Evolutionary conservation across 2,329 filamentous ascomycete species (phyloP).

Genomic region (Nemania sp.): DNA sequence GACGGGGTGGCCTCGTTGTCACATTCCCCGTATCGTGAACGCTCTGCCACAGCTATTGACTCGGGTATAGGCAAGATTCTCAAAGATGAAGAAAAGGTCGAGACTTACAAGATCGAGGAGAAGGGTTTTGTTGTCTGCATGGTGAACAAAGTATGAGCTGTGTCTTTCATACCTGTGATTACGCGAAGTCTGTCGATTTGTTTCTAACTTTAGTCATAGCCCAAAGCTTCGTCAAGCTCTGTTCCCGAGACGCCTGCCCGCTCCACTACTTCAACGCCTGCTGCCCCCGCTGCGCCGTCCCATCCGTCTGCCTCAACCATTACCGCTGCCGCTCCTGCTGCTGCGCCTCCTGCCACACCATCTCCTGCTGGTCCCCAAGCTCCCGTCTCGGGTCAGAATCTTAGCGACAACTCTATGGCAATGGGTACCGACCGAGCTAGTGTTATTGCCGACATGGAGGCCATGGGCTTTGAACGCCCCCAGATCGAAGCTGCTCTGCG

Average conservation of each 20-base stretch:
- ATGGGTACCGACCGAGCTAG: conserved; percentile 82
- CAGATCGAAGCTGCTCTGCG: conserved; percentile 95
- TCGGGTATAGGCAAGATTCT: conserved; percentile 84
- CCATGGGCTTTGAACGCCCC: conserved; percentile 89
- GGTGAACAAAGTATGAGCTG: conserved; percentile 80
- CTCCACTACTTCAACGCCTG: conserved; percentile 54
- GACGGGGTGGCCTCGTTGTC: not conserved
- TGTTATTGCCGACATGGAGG: conserved; percentile 90
- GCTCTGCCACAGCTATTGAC: conserved; percentile 33
- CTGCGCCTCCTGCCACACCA: conserved; percentile 57
- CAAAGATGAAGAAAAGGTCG: conserved; percentile 95
- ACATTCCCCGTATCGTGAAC: too few relatives aligned
- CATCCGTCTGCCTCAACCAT: conserved; percentile 45
- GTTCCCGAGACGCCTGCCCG: conserved; percentile 66
- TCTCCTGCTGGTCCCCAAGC: conserved; percentile 52
- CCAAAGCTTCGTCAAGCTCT: conserved; percentile 72
- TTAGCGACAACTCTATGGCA: conserved; percentile 79
- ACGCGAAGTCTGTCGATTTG: not conserved
- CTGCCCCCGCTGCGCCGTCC: conserved; percentile 55
- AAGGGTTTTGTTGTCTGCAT: conserved; percentile 99
- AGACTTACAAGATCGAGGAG: conserved; percentile 98
- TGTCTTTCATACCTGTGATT: not conserved
- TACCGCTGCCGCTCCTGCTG: conserved; percentile 47
- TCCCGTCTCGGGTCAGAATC: conserved; percentile 51
- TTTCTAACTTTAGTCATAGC: conserved; percentile 50